Evolutionary conservation across 441 rosid genomes (phyloP).

Genomic region (Croton setiger): DNA sequence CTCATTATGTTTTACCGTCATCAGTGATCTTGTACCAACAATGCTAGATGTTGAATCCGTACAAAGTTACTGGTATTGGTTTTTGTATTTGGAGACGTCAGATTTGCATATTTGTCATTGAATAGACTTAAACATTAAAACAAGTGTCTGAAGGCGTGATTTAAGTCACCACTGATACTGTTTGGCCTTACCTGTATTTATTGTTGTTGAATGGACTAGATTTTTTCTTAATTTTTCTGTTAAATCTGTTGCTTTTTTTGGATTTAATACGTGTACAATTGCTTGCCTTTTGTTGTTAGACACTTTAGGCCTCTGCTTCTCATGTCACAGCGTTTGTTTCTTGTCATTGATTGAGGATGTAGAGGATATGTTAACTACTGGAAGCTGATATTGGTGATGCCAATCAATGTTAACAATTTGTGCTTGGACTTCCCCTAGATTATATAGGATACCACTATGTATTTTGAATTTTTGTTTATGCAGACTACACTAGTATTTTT

Average conservation of each 20-base stretch:
- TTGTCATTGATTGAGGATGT: neutral
- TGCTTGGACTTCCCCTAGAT: neutral
- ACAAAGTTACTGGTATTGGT: neutral
- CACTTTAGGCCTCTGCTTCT: neutral
- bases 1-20: neutral
- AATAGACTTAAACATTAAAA: neutral
- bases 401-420: neutral
- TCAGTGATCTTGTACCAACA: neutral
- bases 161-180: neutral
- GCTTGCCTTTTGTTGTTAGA: neutral
- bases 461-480: neutral
- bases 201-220: neutral
- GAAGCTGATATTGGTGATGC: neutral
- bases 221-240: neutral
- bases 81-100: neutral
- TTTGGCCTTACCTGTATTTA: neutral
- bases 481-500: neutral
- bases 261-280: neutral
- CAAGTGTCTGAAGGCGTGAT: neutral
- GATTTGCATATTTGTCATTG: neutral
- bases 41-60: neutral
- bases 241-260: neutral
- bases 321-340: neutral
- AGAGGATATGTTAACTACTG: neutral
- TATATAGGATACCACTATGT: too few relatives aligned